Base-by-base conservation (phyloP, 495 filamentous ascomycete genomes). In the Aspergillus funiculosus region DNA sequence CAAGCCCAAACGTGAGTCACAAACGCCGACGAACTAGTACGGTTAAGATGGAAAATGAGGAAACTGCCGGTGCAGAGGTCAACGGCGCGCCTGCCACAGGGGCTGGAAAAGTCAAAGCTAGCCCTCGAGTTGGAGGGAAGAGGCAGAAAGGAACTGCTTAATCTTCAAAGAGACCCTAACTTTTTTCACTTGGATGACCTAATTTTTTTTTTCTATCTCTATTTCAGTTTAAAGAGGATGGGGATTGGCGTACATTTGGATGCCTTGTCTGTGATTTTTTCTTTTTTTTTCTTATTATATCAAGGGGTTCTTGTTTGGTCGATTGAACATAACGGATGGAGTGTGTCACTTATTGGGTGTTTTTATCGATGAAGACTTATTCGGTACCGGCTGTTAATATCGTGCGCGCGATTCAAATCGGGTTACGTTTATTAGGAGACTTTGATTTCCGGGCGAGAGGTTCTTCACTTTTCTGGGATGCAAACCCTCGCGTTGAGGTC, bases 1-100 rank as follows among this genome's bases (percentile, higher is more conserved):
- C 89, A 3, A 94, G 88, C 41, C 89, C 89, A 7, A 85, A 83
- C 43, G 79, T 82, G 24, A 81, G 75, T 35, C 85, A 82, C 58
- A 90, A 92, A 66, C 79, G 87, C 46, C 75, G 89, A 44, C 71
- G 87, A 29, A 71, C 82, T 7, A 89, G 86, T 47, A 79, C 79
- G 3, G 84, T 91, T 38, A 92, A 94, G 68, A 68, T 74, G 26
- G 88, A 91, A 46, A 77, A 71, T 13, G 86, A 90, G 13, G 79
- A 79, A 15, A 69, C 59, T 39, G 62, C 52, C 37, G 63, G 59
- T 4, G 60, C 68, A 3, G 74, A 74, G 27, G 57, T 75, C 21
- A 80, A 81, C 46, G 76, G 76, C 18, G 58, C 67, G 15, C 62
- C 54, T 19, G 49, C 56, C 25, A 62, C 58, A 5, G 63, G 64